Conservation (phyloP, 352 stramenopile genomes). For the Phytophthora ohioensis region DNA sequence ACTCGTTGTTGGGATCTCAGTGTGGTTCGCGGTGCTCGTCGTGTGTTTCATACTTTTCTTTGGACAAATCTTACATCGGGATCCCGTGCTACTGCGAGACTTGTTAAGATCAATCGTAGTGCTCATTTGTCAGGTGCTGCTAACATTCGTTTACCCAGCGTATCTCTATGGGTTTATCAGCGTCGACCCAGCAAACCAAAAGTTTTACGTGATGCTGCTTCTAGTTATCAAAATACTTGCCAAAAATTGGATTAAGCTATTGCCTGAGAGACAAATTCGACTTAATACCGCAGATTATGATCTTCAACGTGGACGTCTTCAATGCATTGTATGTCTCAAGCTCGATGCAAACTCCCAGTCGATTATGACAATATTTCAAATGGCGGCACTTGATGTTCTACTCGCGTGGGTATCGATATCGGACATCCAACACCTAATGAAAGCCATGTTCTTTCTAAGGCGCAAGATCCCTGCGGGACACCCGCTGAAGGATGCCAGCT, state of each 20-base stretch:
- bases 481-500: neutral
- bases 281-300: neutral
- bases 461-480: neutral
- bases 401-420: neutral
- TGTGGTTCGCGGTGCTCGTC: neutral
- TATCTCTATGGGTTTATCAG: neutral
- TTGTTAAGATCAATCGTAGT: neutral
- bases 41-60: neutral
- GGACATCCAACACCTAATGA: neutral
- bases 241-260: neutral
- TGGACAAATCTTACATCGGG: neutral
- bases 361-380: neutral
- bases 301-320: neutral
- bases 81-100: neutral
- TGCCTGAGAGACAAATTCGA: neutral
- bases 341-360: neutral
- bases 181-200: neutral
- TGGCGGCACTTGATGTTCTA: neutral
- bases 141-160: neutral
- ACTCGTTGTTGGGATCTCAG: neutral
- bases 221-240: neutral
- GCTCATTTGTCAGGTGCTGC: neutral
- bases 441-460: neutral
- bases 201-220: neutral
- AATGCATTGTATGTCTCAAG: neutral